Evolutionary conservation across 2,329 filamentous ascomycete genomes (phyloP), one percentile per base, ranked within the genome.

Genomic region (Colletotrichum tamarilloi): DNA sequence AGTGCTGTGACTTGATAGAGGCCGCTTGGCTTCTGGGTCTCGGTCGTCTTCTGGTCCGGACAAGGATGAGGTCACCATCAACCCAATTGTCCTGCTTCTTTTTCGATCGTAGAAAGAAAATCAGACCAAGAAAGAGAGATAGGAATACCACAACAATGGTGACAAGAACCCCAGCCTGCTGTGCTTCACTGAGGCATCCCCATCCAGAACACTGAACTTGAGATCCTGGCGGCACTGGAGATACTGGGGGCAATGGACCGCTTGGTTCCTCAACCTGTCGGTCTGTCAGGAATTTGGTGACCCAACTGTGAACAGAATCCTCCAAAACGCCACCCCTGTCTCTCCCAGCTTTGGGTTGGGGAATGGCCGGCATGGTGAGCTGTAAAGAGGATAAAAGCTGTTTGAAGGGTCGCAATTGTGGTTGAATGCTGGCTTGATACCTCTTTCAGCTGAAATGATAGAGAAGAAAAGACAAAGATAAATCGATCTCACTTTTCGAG

Each of bases 101-200:
- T 42, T 67, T 74, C 11, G 68, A 72, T 49, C 1, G 62, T 38
- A 30, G 60, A n/a, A 73, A 83, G 77, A 81, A 86, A 77, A 82
- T 79, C 19, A 65, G 19, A 16, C 46, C 52, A 49, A 80, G 80
- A 5, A 79, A 63, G 14, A 84, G 52, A 0, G 77, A 72, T 3
- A 85, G 53, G 11, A 75, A 74, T 2, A 79, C 75, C 7, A 83
- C 68, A 8, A 82, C 68, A 16, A 80, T 76, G 70, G 81, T 82
- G 70, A 84, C 80, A 19, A 86, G 81, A 35, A 86, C 80, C 2
- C 85, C 85, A 26, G 81, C 81, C 42, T 84, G 79, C 56, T 84
- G 78, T 0, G 80, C 75, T 11, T 75, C 58, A 32, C 77, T 83
- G n/a, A 86, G 77, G 70, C 85, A 87, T 55, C 77, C 70, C 83